These are phyloP conservation scores for Blastocystis hominis DNA, from an alignment of 352 stramenopile species.

Conservation along the genomic window DNA sequence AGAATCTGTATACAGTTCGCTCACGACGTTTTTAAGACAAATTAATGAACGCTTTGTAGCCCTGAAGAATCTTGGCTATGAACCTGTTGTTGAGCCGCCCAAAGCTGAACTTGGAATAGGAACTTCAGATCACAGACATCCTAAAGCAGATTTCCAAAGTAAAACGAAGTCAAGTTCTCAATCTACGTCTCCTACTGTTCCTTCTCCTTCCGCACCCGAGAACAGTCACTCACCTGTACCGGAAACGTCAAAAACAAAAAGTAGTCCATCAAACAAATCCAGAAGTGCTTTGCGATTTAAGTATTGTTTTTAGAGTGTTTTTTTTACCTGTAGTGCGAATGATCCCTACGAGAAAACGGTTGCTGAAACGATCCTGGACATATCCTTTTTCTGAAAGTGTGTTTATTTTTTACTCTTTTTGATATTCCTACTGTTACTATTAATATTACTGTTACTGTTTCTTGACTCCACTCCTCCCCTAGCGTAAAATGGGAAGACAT, in stretches of 20 bases:
- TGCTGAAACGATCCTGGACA: conserved; percentile 20
- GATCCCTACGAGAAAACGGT: conserved; percentile 40
- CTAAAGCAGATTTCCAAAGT: background rate
- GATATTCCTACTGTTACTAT: no score
- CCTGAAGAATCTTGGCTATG: background rate
- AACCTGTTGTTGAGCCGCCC: background rate
- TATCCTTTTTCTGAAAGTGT: background rate
- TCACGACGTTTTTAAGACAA: background rate
- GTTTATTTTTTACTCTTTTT: no score
- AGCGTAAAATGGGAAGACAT: conserved; percentile 74
- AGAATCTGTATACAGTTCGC: background rate
- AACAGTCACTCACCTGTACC: background rate
- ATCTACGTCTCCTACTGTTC: background rate
- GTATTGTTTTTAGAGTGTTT: background rate
- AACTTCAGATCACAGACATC: background rate
- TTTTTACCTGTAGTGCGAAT: background rate
- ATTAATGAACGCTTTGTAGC: background rate
- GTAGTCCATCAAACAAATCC: background rate
- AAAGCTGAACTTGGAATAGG: background rate
- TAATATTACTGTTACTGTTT: background rate
- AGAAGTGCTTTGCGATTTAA: background rate
- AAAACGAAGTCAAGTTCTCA: background rate
- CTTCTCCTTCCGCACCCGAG: background rate
- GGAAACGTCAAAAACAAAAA: no score
- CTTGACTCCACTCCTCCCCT: conserved; percentile 58